Conservation (phyloP, 2,329 filamentous ascomycete species). For the Phoma sp. region DNA sequence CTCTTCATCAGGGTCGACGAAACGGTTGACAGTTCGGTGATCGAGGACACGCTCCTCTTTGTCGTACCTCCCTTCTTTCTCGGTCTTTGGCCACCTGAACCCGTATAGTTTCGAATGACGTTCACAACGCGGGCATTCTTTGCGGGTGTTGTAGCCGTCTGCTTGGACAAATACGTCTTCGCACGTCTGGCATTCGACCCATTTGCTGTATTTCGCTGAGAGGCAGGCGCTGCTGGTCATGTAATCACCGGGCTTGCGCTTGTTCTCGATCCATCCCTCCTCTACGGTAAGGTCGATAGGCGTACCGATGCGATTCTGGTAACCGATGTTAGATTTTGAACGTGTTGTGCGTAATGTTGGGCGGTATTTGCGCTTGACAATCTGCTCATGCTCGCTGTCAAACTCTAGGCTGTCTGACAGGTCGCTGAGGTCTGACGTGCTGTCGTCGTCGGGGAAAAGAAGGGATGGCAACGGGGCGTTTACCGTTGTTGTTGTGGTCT, state of each 20-base stretch:
- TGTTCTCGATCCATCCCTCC: constrained; percentile 37
- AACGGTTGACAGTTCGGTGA: constrained; percentile 86
- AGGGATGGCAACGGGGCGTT: constrained; percentile 39
- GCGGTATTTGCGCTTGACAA: constrained; percentile 47
- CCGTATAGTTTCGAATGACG: constrained; percentile 96
- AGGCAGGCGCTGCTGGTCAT: constrained; percentile 80
- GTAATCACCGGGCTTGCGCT: constrained; percentile 64
- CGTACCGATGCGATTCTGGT: constrained; percentile 38
- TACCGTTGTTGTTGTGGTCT: constrained; percentile 38
- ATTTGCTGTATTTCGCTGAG: constrained; percentile 76
- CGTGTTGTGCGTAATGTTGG: constrained; percentile 43
- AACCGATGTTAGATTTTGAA: constrained; percentile 42
- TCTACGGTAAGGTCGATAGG: constrained; percentile 36
- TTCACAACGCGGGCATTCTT: constrained; percentile 90
- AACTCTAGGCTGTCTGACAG: constrained; percentile 49
- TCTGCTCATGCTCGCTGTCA: constrained; percentile 46
- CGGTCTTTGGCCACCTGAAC: constrained; percentile 94
- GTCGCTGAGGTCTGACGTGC: constrained; percentile 50
- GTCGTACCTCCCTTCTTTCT: constrained; percentile 77
- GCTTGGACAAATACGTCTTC: constrained; percentile 82
- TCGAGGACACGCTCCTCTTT: constrained; percentile 75
- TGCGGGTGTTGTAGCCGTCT: constrained; percentile 83
- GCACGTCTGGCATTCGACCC: constrained; percentile 91
- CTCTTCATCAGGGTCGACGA: constrained; percentile 75
- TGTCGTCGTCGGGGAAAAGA: constrained; percentile 38